Evolutionary conservation across 208 protist genomes (phyloP).

Genomic region (Leishmania gerbilli): DNA sequence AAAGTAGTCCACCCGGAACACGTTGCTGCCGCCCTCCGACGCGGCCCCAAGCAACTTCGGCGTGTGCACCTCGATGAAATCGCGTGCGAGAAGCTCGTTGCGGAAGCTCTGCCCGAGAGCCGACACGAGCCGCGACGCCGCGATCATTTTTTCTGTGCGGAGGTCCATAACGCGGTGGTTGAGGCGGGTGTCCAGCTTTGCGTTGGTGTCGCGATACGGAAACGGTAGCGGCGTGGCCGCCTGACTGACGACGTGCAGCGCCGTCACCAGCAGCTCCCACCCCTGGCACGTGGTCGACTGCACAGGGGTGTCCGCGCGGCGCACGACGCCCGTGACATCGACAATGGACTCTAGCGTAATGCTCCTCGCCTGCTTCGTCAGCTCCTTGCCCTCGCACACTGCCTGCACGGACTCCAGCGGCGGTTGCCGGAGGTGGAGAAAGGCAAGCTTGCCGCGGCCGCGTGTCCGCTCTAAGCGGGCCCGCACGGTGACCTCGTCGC

Average conservation of each 20-base stretch:
- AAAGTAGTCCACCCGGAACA: conserved; percentile 87
- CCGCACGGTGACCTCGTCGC: conserved; percentile 36
- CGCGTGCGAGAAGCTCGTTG: conserved; percentile 67
- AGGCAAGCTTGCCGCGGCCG: conserved; percentile 57
- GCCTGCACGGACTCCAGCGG: conserved; percentile 68
- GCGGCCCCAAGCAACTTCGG: conserved; percentile 98
- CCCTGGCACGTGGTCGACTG: conserved; percentile 45
- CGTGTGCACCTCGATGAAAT: conserved; percentile 98
- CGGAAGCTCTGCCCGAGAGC: conserved; percentile 88
- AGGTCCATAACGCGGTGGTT: conserved; percentile 98
- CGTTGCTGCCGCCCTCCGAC: conserved; percentile 91
- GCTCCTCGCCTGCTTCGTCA: conserved; percentile 33
- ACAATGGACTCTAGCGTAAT: conserved; percentile 78
- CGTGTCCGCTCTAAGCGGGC: conserved; percentile 61
- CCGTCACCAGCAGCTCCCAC: conserved; percentile 65
- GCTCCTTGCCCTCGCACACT: conserved; percentile 44
- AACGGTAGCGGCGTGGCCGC: conserved; percentile 75
- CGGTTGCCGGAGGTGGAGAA: conserved; percentile 80
- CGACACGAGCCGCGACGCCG: conserved; percentile 93
- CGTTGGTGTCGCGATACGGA: conserved; percentile 79
- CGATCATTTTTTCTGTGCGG: conserved; percentile 92
- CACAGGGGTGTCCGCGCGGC: conserved; percentile 38
- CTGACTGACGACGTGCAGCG: conserved; percentile 51
- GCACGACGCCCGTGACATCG: conserved; percentile 55
- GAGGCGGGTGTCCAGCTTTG: conserved; percentile 93